phyloP scores from a whole-genome alignment of 495 filamentous ascomycete species.

The Aspergillus baeticus region DNA sequence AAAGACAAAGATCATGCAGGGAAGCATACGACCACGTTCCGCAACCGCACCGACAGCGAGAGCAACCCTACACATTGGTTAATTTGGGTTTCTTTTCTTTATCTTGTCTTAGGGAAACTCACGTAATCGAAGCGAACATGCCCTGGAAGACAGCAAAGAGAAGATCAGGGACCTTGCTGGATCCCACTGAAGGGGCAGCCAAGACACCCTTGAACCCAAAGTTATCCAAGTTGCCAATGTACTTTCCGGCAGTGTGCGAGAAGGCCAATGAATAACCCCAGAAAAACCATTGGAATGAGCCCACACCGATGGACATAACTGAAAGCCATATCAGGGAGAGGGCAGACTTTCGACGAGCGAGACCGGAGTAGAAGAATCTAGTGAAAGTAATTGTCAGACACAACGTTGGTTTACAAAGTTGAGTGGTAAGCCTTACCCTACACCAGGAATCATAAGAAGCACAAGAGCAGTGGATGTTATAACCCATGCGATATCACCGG shows the following conservation, averaged over 20 bases:
- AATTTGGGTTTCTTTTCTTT: background rate
- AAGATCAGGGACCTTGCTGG: constrained; percentile 79
- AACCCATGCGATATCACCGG: constrained; percentile 92
- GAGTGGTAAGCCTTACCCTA: constrained; percentile 55
- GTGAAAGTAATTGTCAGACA: background rate
- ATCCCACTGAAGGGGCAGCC: constrained; percentile 77
- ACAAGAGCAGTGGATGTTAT: constrained; percentile 85
- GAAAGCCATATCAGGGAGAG: constrained; percentile 94
- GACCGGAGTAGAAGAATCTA: constrained; percentile 96
- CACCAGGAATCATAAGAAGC: constrained; percentile 96
- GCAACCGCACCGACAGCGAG: constrained; percentile 90
- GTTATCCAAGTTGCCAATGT: constrained; percentile 82
- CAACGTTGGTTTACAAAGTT: background rate
- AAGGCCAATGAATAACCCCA: constrained; percentile 97
- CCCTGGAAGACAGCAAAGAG: constrained; percentile 94
- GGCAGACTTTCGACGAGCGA: constrained; percentile 94
- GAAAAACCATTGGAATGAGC: constrained; percentile 98
- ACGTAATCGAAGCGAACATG: constrained; percentile 97
- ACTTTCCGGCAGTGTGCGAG: constrained; percentile 78
- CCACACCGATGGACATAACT: constrained; percentile 90
- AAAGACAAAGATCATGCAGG: constrained; percentile 94
- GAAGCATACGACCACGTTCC: constrained; percentile 92
- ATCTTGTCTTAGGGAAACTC: constrained; percentile 31
- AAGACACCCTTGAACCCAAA: constrained; percentile 83
- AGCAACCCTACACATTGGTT: constrained; percentile 59